Percentiles rank a stretch among this genome's conserved stretches.
phyloP scores from a whole-genome alignment of 331 rosid genomes.

The Erythrophleum ivorense region DNA sequence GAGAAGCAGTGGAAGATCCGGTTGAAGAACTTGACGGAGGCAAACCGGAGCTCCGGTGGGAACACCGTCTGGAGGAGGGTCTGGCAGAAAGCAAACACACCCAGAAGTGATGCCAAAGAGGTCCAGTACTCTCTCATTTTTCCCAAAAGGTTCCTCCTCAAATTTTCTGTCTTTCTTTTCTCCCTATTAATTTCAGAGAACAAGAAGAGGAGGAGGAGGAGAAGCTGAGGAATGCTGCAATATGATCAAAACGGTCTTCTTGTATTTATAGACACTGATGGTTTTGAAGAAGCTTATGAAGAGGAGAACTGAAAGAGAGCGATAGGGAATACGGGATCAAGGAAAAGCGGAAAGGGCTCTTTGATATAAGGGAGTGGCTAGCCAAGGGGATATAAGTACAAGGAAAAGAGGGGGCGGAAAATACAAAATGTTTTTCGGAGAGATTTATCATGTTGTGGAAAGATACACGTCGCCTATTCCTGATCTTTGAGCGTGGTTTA shows the following conservation, averaged over 20 bases:
- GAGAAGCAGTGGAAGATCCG: conserved; percentile 77
- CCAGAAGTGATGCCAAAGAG: conserved; percentile 77
- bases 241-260: conserved; percentile 3
- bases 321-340: conserved; percentile 33
- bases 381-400: conserved; percentile 51
- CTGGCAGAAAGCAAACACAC: conserved; percentile 89
- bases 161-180: neutral
- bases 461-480: too few relatives aligned
- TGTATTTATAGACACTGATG: conserved; percentile 54
- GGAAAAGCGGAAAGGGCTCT: neutral
- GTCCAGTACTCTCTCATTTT: conserved; percentile 90
- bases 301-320: neutral
- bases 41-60: conserved; percentile 95
- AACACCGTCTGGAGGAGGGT: conserved; percentile 74
- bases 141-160: neutral
- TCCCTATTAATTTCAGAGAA: neutral
- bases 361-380: conserved; percentile 49
- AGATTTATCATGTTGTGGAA: conserved; percentile 6
- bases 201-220: neutral
- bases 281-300: conserved; percentile 22
- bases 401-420: conserved; percentile 40
- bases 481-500: too few relatives aligned
- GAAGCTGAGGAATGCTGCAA: neutral
- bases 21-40: conserved; percentile 60
- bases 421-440: conserved; percentile 58